These are phyloP conservation scores for Penicillium freii DNA, from an alignment of 2,329 filamentous ascomycete species.

Conservation along the genomic window DNA sequence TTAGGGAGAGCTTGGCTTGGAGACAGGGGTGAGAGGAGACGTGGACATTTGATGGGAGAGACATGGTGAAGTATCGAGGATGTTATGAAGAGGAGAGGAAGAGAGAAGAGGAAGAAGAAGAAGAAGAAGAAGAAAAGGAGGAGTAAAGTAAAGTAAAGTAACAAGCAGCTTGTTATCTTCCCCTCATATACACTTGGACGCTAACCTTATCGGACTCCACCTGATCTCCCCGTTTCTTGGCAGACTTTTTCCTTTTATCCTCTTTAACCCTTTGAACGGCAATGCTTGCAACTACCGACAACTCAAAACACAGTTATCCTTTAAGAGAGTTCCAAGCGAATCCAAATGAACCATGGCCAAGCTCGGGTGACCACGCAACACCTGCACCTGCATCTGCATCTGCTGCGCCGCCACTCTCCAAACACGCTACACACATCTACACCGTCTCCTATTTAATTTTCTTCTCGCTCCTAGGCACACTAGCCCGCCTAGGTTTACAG, in stretches of 20 bases:
- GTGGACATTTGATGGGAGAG: slow-evolving; percentile 60
- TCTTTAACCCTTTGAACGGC: background rate
- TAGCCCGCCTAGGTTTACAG: slow-evolving; percentile 77
- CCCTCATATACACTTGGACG: slow-evolving; percentile 3
- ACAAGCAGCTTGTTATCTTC: slow-evolving; percentile 12
- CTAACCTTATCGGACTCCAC: slow-evolving; percentile 8
- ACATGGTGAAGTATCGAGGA: slow-evolving; percentile 22
- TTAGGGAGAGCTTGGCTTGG: slow-evolving; percentile 81
- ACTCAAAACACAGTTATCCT: background rate
- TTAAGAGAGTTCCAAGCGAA: background rate
- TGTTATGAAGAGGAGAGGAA: background rate
- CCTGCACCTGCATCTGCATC: slow-evolving; percentile 13
- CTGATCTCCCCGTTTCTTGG: slow-evolving; percentile 9
- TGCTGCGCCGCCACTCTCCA: slow-evolving; percentile 43
- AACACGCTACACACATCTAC: slow-evolving; percentile 60
- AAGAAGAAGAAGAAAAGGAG: slow-evolving; percentile 3
- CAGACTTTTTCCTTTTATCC: background rate
- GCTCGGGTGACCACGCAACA: slow-evolving; percentile 12
- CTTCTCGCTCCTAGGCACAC: slow-evolving; percentile 80
- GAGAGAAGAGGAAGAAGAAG: background rate
- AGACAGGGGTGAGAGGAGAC: slow-evolving; percentile 84
- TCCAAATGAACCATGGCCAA: slow-evolving; percentile 10
- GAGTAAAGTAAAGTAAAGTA: background rate
- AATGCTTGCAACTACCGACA: background rate
- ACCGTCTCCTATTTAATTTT: slow-evolving; percentile 79